Evolutionary conservation across 2,329 filamentous ascomycete species (phyloP).

Genomic region (Phoma herbarum): DNA sequence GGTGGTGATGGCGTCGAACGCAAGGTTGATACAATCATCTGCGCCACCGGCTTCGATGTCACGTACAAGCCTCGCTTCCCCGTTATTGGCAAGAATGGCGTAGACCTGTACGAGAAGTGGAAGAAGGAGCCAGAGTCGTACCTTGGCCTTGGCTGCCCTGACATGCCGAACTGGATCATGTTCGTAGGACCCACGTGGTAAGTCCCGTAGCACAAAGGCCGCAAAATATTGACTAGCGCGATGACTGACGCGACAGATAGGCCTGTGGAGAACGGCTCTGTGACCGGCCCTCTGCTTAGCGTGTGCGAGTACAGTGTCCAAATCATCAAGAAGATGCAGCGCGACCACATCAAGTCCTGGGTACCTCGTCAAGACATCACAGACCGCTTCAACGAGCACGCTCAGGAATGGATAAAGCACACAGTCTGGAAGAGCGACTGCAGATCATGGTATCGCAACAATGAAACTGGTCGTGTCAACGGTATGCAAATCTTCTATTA

Average conservation of each 20-base stretch:
- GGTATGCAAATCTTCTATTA: constrained; percentile 8
- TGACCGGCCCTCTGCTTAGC: constrained; percentile 52
- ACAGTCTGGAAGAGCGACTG: constrained; percentile 60
- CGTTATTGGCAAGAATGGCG: constrained; percentile 53
- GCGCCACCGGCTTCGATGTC: constrained; percentile 58
- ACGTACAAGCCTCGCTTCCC: constrained; percentile 56
- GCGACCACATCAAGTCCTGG: constrained; percentile 55
- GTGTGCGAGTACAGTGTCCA: constrained; percentile 54
- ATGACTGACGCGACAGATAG: constrained; percentile 27
- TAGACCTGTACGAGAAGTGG: constrained; percentile 54
- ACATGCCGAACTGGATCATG: constrained; percentile 56
- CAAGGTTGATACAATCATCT: constrained; percentile 56
- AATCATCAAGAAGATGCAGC: constrained; percentile 58
- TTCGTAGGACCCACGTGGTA: constrained; percentile 51
- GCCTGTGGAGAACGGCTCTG: constrained; percentile 58
- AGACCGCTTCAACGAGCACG: constrained; percentile 55
- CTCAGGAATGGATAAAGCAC: constrained; percentile 59
- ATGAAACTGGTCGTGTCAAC: constrained; percentile 47
- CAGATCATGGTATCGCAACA: constrained; percentile 58
- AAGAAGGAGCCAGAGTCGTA: constrained; percentile 52
- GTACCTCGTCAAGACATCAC: constrained; percentile 54
- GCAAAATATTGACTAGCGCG: not conserved
- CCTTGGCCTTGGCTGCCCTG: constrained; percentile 53
- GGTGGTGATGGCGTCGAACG: constrained; percentile 55
- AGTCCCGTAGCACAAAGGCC: not conserved